A percentile compares a stretch with the other conserved stretches of the same genome.
phyloP scores from a whole-genome alignment of 495 filamentous ascomycete species.

The Hypoxylon lienhwacheense region DNA sequence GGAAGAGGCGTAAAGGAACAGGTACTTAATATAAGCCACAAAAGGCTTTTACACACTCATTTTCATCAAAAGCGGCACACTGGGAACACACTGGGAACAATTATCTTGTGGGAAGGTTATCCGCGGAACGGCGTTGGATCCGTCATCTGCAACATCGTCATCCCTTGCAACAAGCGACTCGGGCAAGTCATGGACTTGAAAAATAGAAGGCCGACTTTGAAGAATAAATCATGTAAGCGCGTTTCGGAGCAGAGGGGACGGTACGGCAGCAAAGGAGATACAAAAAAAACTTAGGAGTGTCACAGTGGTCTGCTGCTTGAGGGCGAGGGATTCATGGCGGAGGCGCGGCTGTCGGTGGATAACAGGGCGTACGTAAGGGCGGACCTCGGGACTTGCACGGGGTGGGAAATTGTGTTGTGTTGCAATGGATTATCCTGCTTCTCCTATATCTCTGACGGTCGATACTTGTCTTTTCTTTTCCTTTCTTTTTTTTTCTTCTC shows the following conservation, averaged over 20 bases:
- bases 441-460: constrained; percentile 28
- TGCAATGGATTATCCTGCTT: constrained; percentile 29
- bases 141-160: constrained; percentile 20
- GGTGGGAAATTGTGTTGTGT: constrained; percentile 33
- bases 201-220: constrained; percentile 15
- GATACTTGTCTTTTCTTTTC: constrained; percentile 33
- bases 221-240: constrained; percentile 18
- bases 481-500: constrained; percentile 31
- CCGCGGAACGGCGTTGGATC: constrained; percentile 39
- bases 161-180: constrained; percentile 24
- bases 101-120: constrained; percentile 27
- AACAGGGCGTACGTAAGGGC: constrained; percentile 27
- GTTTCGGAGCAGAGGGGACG: constrained; percentile 18
- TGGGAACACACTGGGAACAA: constrained; percentile 13
- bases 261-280: constrained; percentile 16
- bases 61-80: constrained; percentile 27
- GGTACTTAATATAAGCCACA: constrained; percentile 36
- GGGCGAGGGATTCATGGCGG: constrained; percentile 16
- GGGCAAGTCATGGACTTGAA: constrained; percentile 12
- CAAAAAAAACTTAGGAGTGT: constrained; percentile 29
- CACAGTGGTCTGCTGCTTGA: constrained; percentile 18
- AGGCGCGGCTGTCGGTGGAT: constrained; percentile 19
- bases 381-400: constrained; percentile 8
- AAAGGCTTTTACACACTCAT: constrained; percentile 38
- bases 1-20: constrained; percentile 35